phyloP scores from a whole-genome alignment of 345 rosid species.

The Chamaenerion angustifolium region DNA sequence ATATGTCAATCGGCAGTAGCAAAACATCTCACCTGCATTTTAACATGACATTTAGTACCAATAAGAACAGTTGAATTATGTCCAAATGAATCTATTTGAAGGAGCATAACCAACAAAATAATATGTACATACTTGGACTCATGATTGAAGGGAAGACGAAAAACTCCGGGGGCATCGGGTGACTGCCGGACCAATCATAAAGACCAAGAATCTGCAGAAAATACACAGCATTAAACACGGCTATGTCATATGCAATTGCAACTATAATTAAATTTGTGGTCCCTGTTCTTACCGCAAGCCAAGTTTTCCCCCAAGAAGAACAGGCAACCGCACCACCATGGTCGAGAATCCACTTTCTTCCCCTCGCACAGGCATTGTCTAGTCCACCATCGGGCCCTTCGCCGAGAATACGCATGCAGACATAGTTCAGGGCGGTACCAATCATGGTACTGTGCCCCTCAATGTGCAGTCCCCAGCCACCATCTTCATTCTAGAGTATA shows the following conservation, averaged over 20 bases:
- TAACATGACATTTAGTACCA: neutral
- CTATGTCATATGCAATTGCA: neutral
- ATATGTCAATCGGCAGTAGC: slow-evolving; percentile 49
- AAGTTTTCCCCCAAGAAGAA: slow-evolving; percentile 48
- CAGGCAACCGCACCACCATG: slow-evolving; percentile 28
- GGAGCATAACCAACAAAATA: neutral
- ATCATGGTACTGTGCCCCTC: slow-evolving; percentile 49
- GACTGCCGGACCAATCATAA: slow-evolving; percentile 44
- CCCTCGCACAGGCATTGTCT: slow-evolving; percentile 28
- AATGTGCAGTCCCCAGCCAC: slow-evolving; percentile 48
- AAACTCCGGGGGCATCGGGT: slow-evolving; percentile 69
- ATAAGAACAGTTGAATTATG: neutral
- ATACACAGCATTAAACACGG: neutral
- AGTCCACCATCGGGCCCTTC: slow-evolving; percentile 32
- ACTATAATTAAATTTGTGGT: neutral
- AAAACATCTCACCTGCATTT: slow-evolving; percentile 46
- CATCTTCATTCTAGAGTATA: slow-evolving; percentile 29
- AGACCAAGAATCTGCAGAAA: slow-evolving; percentile 24
- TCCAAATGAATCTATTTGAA: neutral
- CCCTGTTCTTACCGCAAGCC: slow-evolving; percentile 26
- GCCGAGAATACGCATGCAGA: slow-evolving; percentile 37
- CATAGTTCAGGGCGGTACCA: slow-evolving; percentile 29
- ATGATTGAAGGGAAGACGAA: slow-evolving; percentile 46
- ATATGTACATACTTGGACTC: slow-evolving; percentile 30
- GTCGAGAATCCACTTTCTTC: slow-evolving; percentile 34